These are phyloP conservation scores for Mimosa pudica DNA, from an alignment of 306 rosid species.

Conservation along the genomic window DNA sequence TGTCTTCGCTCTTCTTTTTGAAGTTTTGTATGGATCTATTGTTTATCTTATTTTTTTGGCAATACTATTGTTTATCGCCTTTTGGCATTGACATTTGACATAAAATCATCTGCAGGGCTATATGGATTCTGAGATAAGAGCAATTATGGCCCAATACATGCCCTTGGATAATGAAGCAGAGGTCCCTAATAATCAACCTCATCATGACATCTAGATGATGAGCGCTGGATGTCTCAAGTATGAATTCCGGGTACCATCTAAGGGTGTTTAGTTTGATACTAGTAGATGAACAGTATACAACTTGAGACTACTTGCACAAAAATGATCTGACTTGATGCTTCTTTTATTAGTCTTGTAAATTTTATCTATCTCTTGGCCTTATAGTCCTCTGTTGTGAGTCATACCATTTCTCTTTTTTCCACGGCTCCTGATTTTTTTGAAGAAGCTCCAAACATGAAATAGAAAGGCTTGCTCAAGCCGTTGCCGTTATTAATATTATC, in stretches of 20 bases:
- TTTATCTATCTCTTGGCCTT: neutral
- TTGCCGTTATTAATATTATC: neutral
- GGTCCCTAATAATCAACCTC: constrained; percentile 42
- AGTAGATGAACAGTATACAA: constrained; percentile 1
- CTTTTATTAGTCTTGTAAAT: constrained; percentile 8
- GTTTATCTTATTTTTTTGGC: neutral
- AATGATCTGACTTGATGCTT: constrained; percentile 4
- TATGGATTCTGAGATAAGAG: constrained; percentile 93
- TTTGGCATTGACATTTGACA: constrained; percentile 5
- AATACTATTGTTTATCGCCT: neutral
- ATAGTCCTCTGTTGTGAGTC: neutral
- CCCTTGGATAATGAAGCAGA: constrained; percentile 90
- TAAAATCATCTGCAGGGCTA: constrained; percentile 62
- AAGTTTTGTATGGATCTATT: neutral
- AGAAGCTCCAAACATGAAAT: neutral
- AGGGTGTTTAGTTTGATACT: neutral
- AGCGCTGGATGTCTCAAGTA: constrained; percentile 7
- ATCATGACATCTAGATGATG: constrained; percentile 43
- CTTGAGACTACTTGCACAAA: constrained; percentile 6
- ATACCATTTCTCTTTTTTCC: constrained; percentile 16
- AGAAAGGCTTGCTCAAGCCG: neutral
- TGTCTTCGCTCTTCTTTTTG: neutral
- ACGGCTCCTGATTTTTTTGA: neutral
- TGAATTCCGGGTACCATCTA: constrained; percentile 15
- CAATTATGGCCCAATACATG: constrained; percentile 98